phyloP scores from a whole-genome alignment of 2,329 filamentous ascomycete genomes.

The Botrytis cinerea region DNA sequence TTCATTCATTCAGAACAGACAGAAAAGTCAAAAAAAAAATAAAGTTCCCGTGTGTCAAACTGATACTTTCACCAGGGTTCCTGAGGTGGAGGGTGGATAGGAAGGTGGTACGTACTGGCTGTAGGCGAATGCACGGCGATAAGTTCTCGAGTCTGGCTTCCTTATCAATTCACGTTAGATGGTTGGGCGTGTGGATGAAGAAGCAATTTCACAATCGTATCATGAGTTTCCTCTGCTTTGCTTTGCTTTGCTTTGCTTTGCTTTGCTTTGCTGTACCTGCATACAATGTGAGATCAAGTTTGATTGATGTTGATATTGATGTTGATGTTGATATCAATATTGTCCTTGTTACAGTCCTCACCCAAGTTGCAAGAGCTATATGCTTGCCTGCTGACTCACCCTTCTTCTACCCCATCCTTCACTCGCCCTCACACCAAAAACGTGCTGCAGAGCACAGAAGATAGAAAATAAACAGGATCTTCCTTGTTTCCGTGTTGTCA shows the following conservation, averaged over 20 bases:
- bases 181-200: background rate
- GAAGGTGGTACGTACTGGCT: background rate
- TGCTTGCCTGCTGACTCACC: background rate
- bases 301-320: too few relatives aligned
- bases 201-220: background rate
- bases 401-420: background rate
- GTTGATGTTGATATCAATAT: background rate
- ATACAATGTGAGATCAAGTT: background rate
- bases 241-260: too few relatives aligned
- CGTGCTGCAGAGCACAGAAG: background rate
- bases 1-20: too few relatives aligned
- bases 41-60: background rate
- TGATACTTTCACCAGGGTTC: background rate
- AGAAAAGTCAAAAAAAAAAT: background rate
- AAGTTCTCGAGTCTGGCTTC: conserved; percentile 22
- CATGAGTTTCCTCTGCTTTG: too few relatives aligned
- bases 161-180: background rate
- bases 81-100: background rate
- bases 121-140: conserved; percentile 20
- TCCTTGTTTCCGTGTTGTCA: background rate
- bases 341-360: background rate
- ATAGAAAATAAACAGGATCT: background rate
- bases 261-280: too few relatives aligned
- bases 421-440: background rate
- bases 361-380: background rate